Conservation (phyloP, 768 basidiomycete genomes). For the Amanita jacksonii region DNA sequence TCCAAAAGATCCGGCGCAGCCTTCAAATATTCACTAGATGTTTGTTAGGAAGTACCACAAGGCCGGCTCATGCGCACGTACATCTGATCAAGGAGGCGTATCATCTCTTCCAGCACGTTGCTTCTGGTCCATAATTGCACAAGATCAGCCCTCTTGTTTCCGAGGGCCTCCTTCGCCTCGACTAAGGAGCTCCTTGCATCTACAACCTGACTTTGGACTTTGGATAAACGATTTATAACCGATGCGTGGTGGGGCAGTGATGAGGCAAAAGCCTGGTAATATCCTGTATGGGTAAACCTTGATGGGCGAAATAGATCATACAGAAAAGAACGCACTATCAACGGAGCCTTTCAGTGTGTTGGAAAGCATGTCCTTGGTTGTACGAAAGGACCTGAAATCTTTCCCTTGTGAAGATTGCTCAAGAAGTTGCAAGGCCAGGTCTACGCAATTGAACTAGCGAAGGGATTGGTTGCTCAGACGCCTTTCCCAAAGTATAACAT, state of each 20-base stretch:
- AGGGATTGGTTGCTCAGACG: conserved; percentile 7
- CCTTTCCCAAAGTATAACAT: neutral
- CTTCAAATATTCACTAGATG: conserved; percentile 74
- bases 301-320: conserved; percentile 9
- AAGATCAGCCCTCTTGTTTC: conserved; percentile 79
- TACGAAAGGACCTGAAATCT: conserved; percentile 67
- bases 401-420: conserved; percentile 67
- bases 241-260: conserved; percentile 85
- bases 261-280: conserved; percentile 93
- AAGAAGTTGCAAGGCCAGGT: conserved; percentile 83
- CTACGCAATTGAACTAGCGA: conserved; percentile 83
- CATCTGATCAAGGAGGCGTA: conserved; percentile 92
- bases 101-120: conserved; percentile 92
- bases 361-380: conserved; percentile 69
- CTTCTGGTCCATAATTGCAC: conserved; percentile 85
- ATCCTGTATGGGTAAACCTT: conserved; percentile 36
- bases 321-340: conserved; percentile 49
- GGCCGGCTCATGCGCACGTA: conserved; percentile 26
- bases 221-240: conserved; percentile 59
- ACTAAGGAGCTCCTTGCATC: conserved; percentile 61
- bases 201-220: conserved; percentile 66
- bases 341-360: conserved; percentile 80
- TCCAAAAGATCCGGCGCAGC: conserved; percentile 88
- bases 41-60: conserved; percentile 11
- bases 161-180: conserved; percentile 72